These are phyloP conservation scores for Wickerhamiella parazyma DNA, from an alignment of 805 yeast genomes.

Conservation along the genomic window DNA sequence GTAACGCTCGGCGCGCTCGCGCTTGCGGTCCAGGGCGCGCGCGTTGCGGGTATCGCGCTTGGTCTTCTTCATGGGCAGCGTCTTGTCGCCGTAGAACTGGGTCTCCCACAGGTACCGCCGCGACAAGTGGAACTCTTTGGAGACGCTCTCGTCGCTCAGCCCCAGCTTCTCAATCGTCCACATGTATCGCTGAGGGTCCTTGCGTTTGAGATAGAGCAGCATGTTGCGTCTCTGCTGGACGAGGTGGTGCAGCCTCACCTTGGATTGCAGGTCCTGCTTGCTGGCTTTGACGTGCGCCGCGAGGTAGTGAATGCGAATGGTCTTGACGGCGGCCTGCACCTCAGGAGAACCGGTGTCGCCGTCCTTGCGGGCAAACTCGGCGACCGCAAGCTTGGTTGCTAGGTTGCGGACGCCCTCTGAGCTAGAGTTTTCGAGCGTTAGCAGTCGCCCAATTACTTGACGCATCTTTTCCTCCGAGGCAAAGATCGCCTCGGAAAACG, in stretches of 20 bases:
- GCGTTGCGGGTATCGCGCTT: slow-evolving; percentile 18
- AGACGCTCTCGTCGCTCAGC: slow-evolving; percentile 63
- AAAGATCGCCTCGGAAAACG: slow-evolving; percentile 13
- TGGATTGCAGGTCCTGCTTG: slow-evolving; percentile 59
- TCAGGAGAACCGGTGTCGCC: slow-evolving; percentile 95
- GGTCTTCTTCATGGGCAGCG: slow-evolving; percentile 23
- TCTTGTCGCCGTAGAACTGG: slow-evolving; percentile 28
- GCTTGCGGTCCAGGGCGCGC: slow-evolving; percentile 17
- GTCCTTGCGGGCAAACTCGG: slow-evolving; percentile 67
- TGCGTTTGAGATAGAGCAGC: slow-evolving; percentile 67
- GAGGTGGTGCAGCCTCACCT: slow-evolving; percentile 60
- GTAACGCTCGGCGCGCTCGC: slow-evolving; percentile 19
- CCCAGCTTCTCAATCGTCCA: slow-evolving; percentile 83
- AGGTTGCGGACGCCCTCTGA: slow-evolving; percentile 42
- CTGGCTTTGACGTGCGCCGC: slow-evolving; percentile 58
- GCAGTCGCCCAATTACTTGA: slow-evolving; percentile 55
- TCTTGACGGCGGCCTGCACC: slow-evolving; percentile 86
- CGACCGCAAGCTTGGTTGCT: slow-evolving; percentile 50
- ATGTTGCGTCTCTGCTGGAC: slow-evolving; percentile 83
- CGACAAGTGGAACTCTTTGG: slow-evolving; percentile 47
- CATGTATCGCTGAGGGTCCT: slow-evolving; percentile 67
- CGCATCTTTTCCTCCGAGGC: slow-evolving; percentile 40
- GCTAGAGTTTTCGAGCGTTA: slow-evolving; percentile 59
- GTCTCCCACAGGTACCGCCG: slow-evolving; percentile 25
- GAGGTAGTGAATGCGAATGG: slow-evolving; percentile 64